Evolutionary conservation across 2,329 filamentous ascomycete genomes (phyloP).

Genomic region (Sporothrix brasiliensis): DNA sequence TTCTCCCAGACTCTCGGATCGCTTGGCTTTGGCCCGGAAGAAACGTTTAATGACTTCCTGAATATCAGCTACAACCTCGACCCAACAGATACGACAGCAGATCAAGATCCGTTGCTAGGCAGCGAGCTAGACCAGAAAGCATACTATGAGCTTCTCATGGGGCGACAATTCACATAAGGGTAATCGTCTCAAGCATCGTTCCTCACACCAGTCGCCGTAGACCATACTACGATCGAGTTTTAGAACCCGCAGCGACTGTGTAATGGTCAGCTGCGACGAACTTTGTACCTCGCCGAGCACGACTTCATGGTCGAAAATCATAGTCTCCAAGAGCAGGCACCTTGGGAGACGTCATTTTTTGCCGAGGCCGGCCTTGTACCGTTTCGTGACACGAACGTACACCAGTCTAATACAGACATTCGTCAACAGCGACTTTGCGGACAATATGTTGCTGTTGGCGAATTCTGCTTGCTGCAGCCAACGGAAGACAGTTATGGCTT

Average conservation of each 20-base stretch:
- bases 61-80: constrained; percentile 46
- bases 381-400: neutral
- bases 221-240: too few relatives aligned
- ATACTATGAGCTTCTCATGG: constrained; percentile 47
- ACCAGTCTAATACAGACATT: neutral
- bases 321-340: neutral
- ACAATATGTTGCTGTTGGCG: neutral
- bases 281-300: neutral
- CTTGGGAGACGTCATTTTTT: neutral
- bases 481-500: neutral
- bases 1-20: constrained; percentile 45
- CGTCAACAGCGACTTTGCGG: neutral
- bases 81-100: constrained; percentile 39
- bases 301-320: too few relatives aligned
- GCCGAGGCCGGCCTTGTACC: neutral
- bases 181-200: neutral
- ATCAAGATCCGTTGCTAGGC: constrained; percentile 41
- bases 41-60: constrained; percentile 46
- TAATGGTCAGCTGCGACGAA: too few relatives aligned
- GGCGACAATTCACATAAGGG: constrained; percentile 36
- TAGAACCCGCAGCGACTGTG: too few relatives aligned
- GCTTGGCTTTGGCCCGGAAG: constrained; percentile 45
- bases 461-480: neutral
- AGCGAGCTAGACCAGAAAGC: constrained; percentile 45
- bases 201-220: too few relatives aligned